A percentile compares a stretch with the other conserved stretches of the same genome.
phyloP scores from a whole-genome alignment of 2,329 filamentous ascomycete genomes.

The Albophoma yamanashiensis region DNA sequence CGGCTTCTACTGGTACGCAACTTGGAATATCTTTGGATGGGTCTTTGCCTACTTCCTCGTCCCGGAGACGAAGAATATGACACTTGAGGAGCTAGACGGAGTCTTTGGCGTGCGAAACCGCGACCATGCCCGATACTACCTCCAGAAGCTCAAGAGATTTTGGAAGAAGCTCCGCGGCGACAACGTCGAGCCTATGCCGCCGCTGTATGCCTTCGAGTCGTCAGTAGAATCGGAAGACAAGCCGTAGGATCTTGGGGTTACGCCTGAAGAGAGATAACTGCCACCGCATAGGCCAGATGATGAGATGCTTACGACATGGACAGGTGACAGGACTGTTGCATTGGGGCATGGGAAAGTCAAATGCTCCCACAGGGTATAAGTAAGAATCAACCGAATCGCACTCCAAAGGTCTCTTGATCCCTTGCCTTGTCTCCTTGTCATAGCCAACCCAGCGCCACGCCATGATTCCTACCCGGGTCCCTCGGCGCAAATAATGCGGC shows the following conservation, averaged over 20 bases:
- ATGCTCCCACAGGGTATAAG: background rate
- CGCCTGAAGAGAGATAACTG: background rate
- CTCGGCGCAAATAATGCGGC: background rate
- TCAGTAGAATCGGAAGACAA: background rate
- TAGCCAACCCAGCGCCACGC: background rate
- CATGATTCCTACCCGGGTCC: no score
- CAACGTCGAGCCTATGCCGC: constrained; percentile 18
- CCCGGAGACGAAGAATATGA: constrained; percentile 23
- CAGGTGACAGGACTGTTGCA: background rate
- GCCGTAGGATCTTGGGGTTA: background rate
- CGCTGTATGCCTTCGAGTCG: constrained; percentile 12
- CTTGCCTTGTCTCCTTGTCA: background rate
- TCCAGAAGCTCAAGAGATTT: constrained; percentile 19
- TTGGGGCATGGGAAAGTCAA: background rate
- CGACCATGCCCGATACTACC: constrained; percentile 19
- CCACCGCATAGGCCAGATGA: background rate
- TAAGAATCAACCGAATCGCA: background rate
- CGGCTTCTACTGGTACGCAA: constrained; percentile 28
- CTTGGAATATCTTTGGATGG: constrained; percentile 23
- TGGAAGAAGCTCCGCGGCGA: constrained; percentile 16
- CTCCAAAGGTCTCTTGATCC: background rate
- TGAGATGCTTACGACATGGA: background rate
- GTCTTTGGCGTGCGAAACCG: constrained; percentile 20
- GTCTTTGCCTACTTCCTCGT: constrained; percentile 22
- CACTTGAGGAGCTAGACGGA: constrained; percentile 21